Evolutionary conservation across 2,329 filamentous ascomycete species (phyloP).

Genomic region (Venturia carpophila): DNA sequence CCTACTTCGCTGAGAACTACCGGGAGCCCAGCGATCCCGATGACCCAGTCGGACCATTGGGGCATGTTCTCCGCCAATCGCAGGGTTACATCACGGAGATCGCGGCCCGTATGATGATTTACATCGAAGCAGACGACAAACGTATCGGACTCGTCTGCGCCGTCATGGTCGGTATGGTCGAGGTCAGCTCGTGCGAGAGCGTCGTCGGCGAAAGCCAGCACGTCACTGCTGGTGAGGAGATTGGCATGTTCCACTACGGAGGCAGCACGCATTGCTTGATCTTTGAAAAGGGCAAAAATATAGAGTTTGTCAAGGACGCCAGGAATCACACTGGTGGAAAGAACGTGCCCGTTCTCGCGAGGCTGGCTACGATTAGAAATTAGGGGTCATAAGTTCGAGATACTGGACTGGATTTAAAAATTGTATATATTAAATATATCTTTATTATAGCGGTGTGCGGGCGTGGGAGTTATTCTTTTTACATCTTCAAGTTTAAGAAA

Average conservation of each 20-base stretch:
- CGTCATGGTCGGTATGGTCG: constrained; percentile 66
- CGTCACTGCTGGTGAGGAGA: constrained; percentile 60
- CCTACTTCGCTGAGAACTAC: constrained; percentile 58
- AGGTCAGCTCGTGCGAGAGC: constrained; percentile 66
- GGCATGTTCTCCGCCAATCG: constrained; percentile 40
- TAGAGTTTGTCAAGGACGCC: constrained; percentile 27
- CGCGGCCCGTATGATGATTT: constrained; percentile 62
- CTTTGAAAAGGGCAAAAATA: constrained; percentile 50
- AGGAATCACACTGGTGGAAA: background rate
- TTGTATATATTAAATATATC: too few relatives aligned
- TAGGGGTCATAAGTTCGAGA: background rate
- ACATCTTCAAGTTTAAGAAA: too few relatives aligned
- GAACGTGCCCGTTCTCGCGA: constrained; percentile 5
- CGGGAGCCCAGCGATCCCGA: constrained; percentile 41
- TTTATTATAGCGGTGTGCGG: too few relatives aligned
- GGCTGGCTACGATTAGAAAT: background rate
- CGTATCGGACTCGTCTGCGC: constrained; percentile 63
- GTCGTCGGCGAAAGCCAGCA: constrained; percentile 58
- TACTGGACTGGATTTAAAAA: too few relatives aligned
- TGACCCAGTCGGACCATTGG: constrained; percentile 34
- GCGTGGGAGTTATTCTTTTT: too few relatives aligned
- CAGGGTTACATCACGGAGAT: constrained; percentile 61
- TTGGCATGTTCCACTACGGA: constrained; percentile 77
- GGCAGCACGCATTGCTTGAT: constrained; percentile 62
- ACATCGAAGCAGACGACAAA: constrained; percentile 61